Conservation (phyloP, 2,329 filamentous ascomycete species). For the Phialophora expanda region DNA sequence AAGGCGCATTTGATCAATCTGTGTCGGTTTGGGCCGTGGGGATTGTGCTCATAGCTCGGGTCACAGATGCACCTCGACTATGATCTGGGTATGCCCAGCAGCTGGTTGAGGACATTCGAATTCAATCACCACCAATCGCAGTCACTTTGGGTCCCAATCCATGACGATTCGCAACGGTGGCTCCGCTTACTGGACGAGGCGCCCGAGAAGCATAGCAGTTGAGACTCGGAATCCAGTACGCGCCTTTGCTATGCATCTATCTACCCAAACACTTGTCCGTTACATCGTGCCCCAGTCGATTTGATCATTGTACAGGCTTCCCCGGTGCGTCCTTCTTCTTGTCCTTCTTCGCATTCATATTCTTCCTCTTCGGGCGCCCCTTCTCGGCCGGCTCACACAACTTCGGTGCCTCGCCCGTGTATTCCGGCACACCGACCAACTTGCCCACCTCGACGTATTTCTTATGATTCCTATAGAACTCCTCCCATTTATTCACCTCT, state of each 20-base stretch:
- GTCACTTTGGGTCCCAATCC: background rate
- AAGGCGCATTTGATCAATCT: background rate
- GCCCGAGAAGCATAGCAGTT: background rate
- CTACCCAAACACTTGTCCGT: background rate
- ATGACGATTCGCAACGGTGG: background rate
- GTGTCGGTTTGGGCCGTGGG: background rate
- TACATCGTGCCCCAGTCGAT: background rate
- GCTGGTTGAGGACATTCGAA: background rate
- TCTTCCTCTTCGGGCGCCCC: conserved; percentile 62
- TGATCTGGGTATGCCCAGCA: background rate
- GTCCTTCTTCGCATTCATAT: conserved; percentile 35
- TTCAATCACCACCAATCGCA: background rate
- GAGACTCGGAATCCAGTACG: background rate
- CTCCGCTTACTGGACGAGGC: background rate
- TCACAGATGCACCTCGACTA: background rate
- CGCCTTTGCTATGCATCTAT: background rate
- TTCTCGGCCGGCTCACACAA: conserved; percentile 75
- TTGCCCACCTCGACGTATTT: conserved; percentile 83
- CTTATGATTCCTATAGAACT: conserved; percentile 77
- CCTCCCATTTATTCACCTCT: conserved; percentile 78
- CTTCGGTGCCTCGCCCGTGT: conserved; percentile 59
- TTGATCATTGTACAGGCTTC: conserved; percentile 38
- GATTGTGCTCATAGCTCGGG: background rate
- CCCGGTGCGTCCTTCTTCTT: conserved; percentile 30
- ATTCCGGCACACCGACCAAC: conserved; percentile 59